Evolutionary conservation across 306 rosid species (phyloP).

Genomic region (Cucumis cinereus): DNA sequence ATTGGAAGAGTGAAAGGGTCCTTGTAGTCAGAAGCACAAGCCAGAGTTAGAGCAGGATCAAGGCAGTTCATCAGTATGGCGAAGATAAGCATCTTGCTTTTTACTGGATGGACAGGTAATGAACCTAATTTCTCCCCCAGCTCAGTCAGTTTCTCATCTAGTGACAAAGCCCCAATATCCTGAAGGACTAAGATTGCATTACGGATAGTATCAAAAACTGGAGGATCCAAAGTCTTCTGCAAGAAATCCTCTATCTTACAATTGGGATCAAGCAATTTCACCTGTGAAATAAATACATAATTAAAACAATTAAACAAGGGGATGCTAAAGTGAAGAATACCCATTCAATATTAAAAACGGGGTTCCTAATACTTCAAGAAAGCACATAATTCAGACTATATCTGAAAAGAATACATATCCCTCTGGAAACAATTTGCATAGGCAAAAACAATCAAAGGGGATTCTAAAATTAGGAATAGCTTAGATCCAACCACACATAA

Average conservation of each 20-base stretch:
- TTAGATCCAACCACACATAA: background rate
- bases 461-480: background rate
- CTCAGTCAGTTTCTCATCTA: slow-evolving; percentile 57
- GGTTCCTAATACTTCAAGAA: background rate
- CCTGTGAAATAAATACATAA: slow-evolving; percentile 33
- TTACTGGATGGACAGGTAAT: slow-evolving; percentile 85
- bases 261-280: slow-evolving; percentile 73
- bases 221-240: slow-evolving; percentile 81
- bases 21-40: slow-evolving; percentile 70
- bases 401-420: background rate
- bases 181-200: slow-evolving; percentile 72
- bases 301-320: background rate
- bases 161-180: slow-evolving; percentile 82
- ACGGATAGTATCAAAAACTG: slow-evolving; percentile 55
- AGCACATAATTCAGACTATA: background rate
- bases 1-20: slow-evolving; percentile 82
- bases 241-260: slow-evolving; percentile 58
- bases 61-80: slow-evolving; percentile 88
- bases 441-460: background rate
- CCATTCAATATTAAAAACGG: background rate
- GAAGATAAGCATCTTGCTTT: slow-evolving; percentile 83
- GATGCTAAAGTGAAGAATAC: background rate
- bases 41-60: slow-evolving; percentile 90
- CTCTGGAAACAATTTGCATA: background rate
- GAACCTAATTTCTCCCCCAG: slow-evolving; percentile 86